Base-by-base conservation (phyloP, 2,329 filamentous ascomycete genomes). In the Venturia carpophila region DNA sequence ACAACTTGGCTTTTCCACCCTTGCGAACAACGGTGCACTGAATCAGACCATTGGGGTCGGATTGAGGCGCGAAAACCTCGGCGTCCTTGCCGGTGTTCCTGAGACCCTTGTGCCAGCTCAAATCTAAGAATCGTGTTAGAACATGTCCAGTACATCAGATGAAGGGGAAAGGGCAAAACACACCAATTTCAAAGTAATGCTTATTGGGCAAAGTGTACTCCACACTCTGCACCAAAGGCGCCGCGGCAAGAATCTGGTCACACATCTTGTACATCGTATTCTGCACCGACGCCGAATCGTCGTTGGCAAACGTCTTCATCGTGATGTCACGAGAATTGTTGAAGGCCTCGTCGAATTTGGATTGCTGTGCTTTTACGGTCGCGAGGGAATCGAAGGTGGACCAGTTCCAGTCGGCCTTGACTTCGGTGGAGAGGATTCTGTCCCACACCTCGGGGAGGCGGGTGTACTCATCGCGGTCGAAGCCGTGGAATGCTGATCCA, bases 251-350 rank as follows among this genome's bases (percentile, higher is more conserved):
- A 70, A 99, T 96, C 75, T 88, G 81, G 76, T 93, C 89, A 71
- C 85, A 87, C 93, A 99, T 99, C 82, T 97, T 95, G 82, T 97
- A 99, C 94, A 99, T 97, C 67, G 93, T 97, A 71, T 87, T 88
- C 79, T 99, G 94, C 30, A 99, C 94, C 71, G 91, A 96, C 60
- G 94, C 90, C 72, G 91, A 96, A 73, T 92, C 83, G 73, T 99
- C 92, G 73, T 88, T 85, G 52, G 94, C 93, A 73, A 99, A 99
- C 0, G 87, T 90, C 79, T 90, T 89, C 75, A 97, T 82, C n/a
- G 92, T 97, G 75, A 95, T 94, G 64, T 82, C 80, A 67, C 91
- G 83, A n/a, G 91, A 91, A 64, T 83, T 82, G 69, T 87, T 81
- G 83, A 88, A 97, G 24, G 92, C 90, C 68, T 81, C 78, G 75